Evolutionary conservation across 768 basidiomycete genomes (phyloP), one percentile per base, ranked within the genome.

Genomic region (Chiua virens): DNA sequence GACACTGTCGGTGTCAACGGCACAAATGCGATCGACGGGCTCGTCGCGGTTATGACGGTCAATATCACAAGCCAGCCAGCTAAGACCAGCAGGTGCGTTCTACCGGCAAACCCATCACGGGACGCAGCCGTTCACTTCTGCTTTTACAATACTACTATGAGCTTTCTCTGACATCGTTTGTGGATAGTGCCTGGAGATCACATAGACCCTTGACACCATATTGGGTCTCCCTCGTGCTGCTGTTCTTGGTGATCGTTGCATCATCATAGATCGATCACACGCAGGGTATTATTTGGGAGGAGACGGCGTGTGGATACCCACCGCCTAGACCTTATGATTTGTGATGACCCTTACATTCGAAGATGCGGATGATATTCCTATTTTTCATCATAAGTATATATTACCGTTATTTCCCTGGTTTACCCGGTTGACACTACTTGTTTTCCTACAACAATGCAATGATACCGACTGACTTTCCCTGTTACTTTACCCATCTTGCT

Each of bases 31-130:
- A 75, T 84, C 1, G 95, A 98, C 64, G 95, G 94, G 2, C 72
- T 92, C 11, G 87, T 95, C 4, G 91, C 89, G 0, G 73, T 97
- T 2, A 57, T 95, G 57, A 82, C 82, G 1, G 85, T 94, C 42
- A 79, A 77, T 60, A 84, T 96, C 37, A 77, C 80, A 1, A 60
- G 50, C 23, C 49, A 48, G 34, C 79, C 79, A 3, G 23, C 62
- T 6, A 22, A 57, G 5, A 36, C 59, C 1, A 66, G 42, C 52
- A 60, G 59, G 69, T 69, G 32, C 6, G 67, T 61, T 5, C 1
- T 27, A 40, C 45, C 11, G 2, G 18, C n/a, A n/a, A 2, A 14
- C 2, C 42, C 30, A 21, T 6, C 17, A 32, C 3, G n/a, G 7
- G 15, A 38, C 21, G 20, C 7, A 9, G 17, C 23, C 21, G 23